Percentiles rank a stretch among this genome's conserved stretches.
Evolutionary conservation across 2,329 filamentous ascomycete genomes (phyloP).

Genomic region (Fusarium zealandicum): DNA sequence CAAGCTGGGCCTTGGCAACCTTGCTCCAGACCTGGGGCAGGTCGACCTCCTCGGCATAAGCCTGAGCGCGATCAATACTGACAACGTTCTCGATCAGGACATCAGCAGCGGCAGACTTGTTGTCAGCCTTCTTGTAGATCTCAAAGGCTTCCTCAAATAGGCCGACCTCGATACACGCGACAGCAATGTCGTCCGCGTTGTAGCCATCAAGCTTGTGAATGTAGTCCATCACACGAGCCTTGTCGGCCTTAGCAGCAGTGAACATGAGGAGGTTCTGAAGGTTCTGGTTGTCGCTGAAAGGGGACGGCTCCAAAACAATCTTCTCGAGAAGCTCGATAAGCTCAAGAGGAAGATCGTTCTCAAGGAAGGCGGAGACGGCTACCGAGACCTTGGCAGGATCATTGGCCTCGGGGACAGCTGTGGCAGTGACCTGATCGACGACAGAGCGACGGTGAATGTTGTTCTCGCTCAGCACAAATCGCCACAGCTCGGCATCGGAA

Average conservation of each 20-base stretch:
- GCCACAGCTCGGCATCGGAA: slow-evolving; percentile 89
- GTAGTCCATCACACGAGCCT: slow-evolving; percentile 93
- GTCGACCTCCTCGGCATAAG: slow-evolving; percentile 94
- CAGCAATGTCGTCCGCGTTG: slow-evolving; percentile 89
- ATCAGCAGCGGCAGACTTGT: slow-evolving; percentile 84
- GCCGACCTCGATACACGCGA: slow-evolving; percentile 92
- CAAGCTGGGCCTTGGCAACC: slow-evolving; percentile 96
- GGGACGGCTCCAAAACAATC: slow-evolving; percentile 99
- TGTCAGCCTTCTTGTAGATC: slow-evolving; percentile 97
- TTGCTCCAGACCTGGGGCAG: slow-evolving; percentile 96
- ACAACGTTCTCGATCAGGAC: slow-evolving; percentile 96
- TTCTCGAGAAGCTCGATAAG: slow-evolving; percentile 98
- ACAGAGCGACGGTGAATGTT: slow-evolving; percentile 94
- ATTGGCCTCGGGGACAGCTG: slow-evolving; percentile 88
- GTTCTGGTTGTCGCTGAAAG: slow-evolving; percentile 96
- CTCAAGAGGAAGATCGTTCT: slow-evolving; percentile 88
- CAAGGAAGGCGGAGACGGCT: slow-evolving; percentile 91
- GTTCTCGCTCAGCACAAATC: slow-evolving; percentile 92
- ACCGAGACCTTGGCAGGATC: slow-evolving; percentile 95
- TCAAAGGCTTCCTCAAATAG: slow-evolving; percentile 97
- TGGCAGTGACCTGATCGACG: slow-evolving; percentile 94
- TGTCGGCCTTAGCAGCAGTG: slow-evolving; percentile 96
- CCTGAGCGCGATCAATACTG: slow-evolving; percentile 95
- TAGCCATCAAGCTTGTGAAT: slow-evolving; percentile 91
- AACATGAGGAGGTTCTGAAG: slow-evolving; percentile 96